Conservation (phyloP, 306 rosid species). For the Casuarina glauca region DNA sequence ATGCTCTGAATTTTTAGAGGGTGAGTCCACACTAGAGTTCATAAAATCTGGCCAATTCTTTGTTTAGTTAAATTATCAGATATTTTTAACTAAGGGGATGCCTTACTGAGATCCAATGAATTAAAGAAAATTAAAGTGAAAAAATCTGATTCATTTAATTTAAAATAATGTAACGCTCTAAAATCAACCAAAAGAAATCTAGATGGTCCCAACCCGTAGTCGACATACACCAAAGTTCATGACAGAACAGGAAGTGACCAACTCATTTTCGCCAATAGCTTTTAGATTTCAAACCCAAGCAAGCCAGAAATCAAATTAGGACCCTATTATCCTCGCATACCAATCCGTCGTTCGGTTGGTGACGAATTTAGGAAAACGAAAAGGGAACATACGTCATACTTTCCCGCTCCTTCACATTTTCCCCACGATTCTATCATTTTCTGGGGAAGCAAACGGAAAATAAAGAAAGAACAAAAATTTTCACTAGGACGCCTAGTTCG, state of each 20-base stretch:
- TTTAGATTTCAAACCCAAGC: not conserved
- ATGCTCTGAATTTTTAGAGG: not conserved
- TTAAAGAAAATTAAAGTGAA: not conserved
- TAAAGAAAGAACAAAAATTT: not conserved
- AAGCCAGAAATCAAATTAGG: not conserved
- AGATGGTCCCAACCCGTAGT: too few species aligned
- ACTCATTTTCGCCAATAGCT: not conserved
- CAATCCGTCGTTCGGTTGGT: not conserved
- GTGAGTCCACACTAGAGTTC: not conserved
- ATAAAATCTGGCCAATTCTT: not conserved
- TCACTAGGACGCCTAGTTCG: not conserved
- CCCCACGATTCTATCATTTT: not conserved
- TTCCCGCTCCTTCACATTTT: not conserved
- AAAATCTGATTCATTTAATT: too few species aligned
- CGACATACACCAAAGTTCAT: not conserved
- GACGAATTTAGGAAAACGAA: not conserved
- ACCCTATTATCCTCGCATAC: not conserved
- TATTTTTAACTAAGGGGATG: not conserved
- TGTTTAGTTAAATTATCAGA: not conserved
- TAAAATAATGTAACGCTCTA: too few species aligned
- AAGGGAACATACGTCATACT: not conserved
- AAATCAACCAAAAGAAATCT: too few species aligned
- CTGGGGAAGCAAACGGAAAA: slow-evolving; percentile 6
- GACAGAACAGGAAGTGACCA: not conserved
- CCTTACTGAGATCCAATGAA: not conserved